Conservation (phyloP, 495 filamentous ascomycete genomes). For the Aspergillus ellipticus region DNA sequence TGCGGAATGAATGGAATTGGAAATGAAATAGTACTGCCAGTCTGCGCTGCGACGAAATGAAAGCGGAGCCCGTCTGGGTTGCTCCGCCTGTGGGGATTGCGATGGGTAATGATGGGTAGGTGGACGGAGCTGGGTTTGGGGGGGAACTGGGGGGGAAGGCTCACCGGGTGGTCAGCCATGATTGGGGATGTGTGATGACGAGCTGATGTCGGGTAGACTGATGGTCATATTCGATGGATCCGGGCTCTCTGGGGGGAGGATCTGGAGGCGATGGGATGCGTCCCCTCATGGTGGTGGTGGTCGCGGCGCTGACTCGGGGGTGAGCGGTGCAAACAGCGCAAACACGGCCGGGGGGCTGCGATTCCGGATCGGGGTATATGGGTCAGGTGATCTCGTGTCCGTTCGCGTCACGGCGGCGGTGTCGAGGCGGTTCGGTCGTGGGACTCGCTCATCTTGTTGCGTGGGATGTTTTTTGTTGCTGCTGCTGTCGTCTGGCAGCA, state of each 20-base stretch:
- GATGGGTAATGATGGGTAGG: too few relatives aligned
- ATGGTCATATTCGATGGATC: neutral
- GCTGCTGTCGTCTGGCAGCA: constrained; percentile 11
- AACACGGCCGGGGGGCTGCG: constrained; percentile 12
- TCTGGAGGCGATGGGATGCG: neutral
- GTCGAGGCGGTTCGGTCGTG: neutral
- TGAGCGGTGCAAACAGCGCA: constrained; percentile 26
- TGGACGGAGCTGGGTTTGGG: neutral
- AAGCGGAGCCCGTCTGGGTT: constrained; percentile 5
- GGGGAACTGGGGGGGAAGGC: too few relatives aligned
- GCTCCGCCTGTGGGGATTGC: constrained; percentile 10
- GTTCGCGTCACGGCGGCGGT: neutral
- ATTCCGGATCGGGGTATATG: constrained; percentile 4
- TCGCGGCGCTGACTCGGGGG: neutral
- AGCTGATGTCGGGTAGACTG: neutral
- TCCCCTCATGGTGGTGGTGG: neutral
- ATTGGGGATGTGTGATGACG: neutral
- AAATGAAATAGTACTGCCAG: too few relatives aligned
- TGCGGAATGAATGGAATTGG: neutral
- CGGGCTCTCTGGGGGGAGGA: neutral
- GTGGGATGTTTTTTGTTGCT: neutral
- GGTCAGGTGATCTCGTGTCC: constrained; percentile 39
- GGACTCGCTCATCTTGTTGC: neutral
- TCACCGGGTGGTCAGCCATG: constrained; percentile 14
- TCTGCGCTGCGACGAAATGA: constrained; percentile 3